Evolutionary conservation across 495 filamentous ascomycete species (phyloP), one percentile per base, ranked within the genome.

Genomic region (Annulohypoxylon moriforme): DNA sequence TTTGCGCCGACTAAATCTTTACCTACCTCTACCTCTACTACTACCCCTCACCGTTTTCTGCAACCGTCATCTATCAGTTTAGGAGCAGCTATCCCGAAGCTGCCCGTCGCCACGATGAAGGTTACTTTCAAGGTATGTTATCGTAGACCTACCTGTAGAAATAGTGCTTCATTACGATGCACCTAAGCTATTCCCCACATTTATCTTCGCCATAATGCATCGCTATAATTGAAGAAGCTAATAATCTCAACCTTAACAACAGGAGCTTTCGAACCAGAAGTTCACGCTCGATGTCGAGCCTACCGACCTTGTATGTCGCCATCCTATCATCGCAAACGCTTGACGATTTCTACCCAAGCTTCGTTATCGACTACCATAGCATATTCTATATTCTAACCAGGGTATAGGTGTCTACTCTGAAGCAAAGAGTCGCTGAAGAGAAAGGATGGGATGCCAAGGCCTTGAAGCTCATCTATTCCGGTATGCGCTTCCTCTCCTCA

Each of bases 261-360:
- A 96, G 94, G 96, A 99, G 83, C 86, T 99, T 76, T 98, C 97
- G 85, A 95, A 98, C 79, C 93, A 97, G 77, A 98, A 97, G 86
- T 99, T 99, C 80, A 86, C 89, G 65, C 90, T 99, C 83, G 95
- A 98, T 73, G 93, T 91, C 66, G 96, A 98, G 79, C 93, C 94
- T 60, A 91, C 92, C 64, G 94, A 97, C 78, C 93, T 92, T 75
- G 94, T 98, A 92, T 73, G 92, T 81, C 73, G 71, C 72, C 69
- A 76, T 77, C 31, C 59, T 29, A 60, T 53, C 68, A 52, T 68
- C 73, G 59, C 47, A 72, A 56, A 72, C 52, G 42, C 52, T 64
- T 64, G 47, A 42, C 49, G 31, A 29, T 33, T 24, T 65, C 38
- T 29, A 25, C 29, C 20, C 59, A 50, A 46, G 49, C 60, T 50